Conservation (phyloP, 768 basidiomycete genomes). For the Leccinum pellstonianum region DNA sequence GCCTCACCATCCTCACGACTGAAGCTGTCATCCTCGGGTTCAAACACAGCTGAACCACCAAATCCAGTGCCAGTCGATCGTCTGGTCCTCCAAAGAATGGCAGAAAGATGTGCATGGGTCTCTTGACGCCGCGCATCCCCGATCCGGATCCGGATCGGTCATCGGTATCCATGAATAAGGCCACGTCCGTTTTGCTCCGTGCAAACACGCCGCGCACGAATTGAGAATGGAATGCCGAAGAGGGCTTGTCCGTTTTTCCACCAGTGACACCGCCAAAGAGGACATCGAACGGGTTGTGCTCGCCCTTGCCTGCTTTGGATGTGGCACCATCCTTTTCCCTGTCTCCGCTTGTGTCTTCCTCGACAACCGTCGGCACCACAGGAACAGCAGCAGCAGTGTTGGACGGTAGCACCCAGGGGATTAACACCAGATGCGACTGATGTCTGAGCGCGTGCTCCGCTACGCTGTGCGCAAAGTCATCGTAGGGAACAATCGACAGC, state of each 20-base stretch:
- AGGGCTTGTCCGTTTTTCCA: slow-evolving; percentile 36
- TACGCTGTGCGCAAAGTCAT: slow-evolving; percentile 70
- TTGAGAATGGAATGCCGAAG: slow-evolving; percentile 66
- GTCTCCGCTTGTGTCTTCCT: neutral
- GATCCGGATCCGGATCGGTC: slow-evolving; percentile 24
- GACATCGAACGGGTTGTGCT: slow-evolving; percentile 68
- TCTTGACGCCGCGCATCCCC: slow-evolving; percentile 15
- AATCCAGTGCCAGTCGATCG: slow-evolving; percentile 81
- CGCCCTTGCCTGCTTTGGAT: slow-evolving; percentile 16
- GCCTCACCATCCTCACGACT: slow-evolving; percentile 63
- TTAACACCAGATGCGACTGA: slow-evolving; percentile 69
- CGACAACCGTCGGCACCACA: neutral
- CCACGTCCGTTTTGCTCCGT: slow-evolving; percentile 71
- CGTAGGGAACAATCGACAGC: slow-evolving; percentile 73
- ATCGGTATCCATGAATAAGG: slow-evolving; percentile 75
- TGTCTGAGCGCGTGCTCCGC: slow-evolving; percentile 60
- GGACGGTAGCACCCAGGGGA: slow-evolving; percentile 75
- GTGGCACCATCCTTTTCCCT: neutral
- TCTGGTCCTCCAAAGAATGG: slow-evolving; percentile 96
- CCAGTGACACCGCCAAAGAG: slow-evolving; percentile 43
- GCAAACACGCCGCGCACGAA: slow-evolving; percentile 83
- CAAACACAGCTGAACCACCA: slow-evolving; percentile 80
- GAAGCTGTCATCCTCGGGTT: slow-evolving; percentile 70
- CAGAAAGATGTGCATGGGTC: slow-evolving; percentile 67
- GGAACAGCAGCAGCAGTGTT: slow-evolving; percentile 1